Percentiles rank a stretch among this genome's conserved stretches.
Evolutionary conservation across 768 basidiomycete genomes (phyloP).

Genomic region (Ephemerocybe angulata): DNA sequence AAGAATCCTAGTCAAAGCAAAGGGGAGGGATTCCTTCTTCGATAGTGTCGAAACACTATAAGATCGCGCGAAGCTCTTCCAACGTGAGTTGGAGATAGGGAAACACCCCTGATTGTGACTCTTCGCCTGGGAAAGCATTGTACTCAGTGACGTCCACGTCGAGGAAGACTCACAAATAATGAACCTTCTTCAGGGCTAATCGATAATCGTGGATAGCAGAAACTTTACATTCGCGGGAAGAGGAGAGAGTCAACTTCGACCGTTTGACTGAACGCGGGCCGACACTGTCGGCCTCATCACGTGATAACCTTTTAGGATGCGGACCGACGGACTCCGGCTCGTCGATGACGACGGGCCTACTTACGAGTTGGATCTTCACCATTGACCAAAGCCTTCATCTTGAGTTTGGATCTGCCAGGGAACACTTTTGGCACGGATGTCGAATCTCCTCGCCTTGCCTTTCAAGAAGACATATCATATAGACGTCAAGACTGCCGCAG

Average conservation of each 20-base stretch:
- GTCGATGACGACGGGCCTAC: no score
- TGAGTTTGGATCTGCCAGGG: not conserved
- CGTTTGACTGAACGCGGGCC: no score
- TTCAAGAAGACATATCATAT: slow-evolving; percentile 66
- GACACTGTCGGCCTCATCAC: no score
- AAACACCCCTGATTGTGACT: not conserved
- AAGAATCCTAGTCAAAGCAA: not conserved
- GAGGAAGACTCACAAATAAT: no score
- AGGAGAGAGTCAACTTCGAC: no score
- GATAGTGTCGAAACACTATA: not conserved
- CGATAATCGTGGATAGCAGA: not conserved
- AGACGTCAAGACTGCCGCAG: slow-evolving; percentile 51
- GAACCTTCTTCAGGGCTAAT: no score
- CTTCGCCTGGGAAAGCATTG: no score
- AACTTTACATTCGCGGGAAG: not conserved
- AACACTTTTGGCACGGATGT: slow-evolving; percentile 41
- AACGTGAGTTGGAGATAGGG: not conserved
- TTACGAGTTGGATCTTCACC: no score
- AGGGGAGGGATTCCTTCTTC: not conserved
- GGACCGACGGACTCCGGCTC: not conserved
- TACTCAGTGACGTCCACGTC: no score
- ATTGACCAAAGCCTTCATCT: not conserved
- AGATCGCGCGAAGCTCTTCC: no score
- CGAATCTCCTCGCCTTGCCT: slow-evolving; percentile 73
- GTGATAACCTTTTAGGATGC: not conserved